Conservation (phyloP, 202 grass and related monocot species). For the Musa balbisiana region DNA sequence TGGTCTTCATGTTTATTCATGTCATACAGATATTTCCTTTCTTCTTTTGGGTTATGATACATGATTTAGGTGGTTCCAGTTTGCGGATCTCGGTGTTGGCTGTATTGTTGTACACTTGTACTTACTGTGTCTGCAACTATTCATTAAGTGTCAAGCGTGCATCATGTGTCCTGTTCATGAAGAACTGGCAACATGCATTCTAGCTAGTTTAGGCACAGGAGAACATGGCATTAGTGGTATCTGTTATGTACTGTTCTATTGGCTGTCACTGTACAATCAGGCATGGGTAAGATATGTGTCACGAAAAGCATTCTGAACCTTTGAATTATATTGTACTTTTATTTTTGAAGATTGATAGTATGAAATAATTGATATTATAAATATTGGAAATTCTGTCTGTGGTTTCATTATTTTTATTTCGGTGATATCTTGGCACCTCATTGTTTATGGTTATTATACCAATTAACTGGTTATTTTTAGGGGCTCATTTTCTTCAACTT, state of each 20-base stretch:
- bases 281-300: neutral
- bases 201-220: neutral
- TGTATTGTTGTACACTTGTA: neutral
- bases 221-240: neutral
- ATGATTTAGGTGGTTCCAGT: neutral
- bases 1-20: neutral
- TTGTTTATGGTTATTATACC: neutral
- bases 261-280: neutral
- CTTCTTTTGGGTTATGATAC: neutral
- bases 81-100: neutral
- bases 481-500: slow-evolving; percentile 92
- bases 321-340: neutral
- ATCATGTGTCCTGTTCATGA: neutral
- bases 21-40: neutral
- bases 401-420: neutral
- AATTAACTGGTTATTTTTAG: slow-evolving; percentile 32
- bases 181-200: neutral
- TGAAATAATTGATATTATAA: neutral
- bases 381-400: neutral
- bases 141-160: neutral
- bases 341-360: neutral
- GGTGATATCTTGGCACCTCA: slow-evolving; percentile 2
- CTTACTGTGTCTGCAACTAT: neutral
- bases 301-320: neutral
- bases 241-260: neutral